phyloP scores from a whole-genome alignment of 257 asterid species.

The Fraxinus quadrangulata region DNA sequence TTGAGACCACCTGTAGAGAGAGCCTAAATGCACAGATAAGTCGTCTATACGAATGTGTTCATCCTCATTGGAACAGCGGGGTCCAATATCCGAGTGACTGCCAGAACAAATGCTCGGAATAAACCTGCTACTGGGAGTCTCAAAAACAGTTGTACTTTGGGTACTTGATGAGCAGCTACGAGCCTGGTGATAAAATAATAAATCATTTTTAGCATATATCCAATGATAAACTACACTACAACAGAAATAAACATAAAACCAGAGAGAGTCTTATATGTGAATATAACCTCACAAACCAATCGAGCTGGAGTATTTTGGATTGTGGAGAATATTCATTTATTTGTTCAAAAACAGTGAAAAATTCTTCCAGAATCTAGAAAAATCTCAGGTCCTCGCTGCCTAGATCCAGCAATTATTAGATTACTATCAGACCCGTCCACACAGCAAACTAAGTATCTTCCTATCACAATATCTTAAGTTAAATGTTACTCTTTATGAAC shows the following conservation, averaged over 20 bases:
- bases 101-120: slow-evolving; percentile 68
- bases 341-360: not conserved
- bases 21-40: slow-evolving; percentile 58
- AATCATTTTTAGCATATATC: not conserved
- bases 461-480: no score
- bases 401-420: not conserved
- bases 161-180: slow-evolving; percentile 67
- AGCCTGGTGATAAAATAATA: slow-evolving; percentile 47
- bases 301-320: not conserved
- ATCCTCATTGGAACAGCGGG: slow-evolving; percentile 78
- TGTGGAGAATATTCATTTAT: not conserved
- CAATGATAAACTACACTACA: not conserved
- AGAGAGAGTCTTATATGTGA: not conserved
- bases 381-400: not conserved
- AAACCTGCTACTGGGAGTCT: slow-evolving; percentile 41
- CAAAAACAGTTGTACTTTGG: slow-evolving; percentile 38
- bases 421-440: not conserved
- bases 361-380: not conserved
- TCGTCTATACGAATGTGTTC: slow-evolving; percentile 76
- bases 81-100: slow-evolving; percentile 83
- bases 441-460: not conserved
- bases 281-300: not conserved
- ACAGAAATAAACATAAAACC: not conserved
- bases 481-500: not conserved
- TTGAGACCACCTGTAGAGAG: slow-evolving; percentile 60